Base-by-base conservation (phyloP, 257 asterid species). In the Solanum chmielewskii region DNA sequence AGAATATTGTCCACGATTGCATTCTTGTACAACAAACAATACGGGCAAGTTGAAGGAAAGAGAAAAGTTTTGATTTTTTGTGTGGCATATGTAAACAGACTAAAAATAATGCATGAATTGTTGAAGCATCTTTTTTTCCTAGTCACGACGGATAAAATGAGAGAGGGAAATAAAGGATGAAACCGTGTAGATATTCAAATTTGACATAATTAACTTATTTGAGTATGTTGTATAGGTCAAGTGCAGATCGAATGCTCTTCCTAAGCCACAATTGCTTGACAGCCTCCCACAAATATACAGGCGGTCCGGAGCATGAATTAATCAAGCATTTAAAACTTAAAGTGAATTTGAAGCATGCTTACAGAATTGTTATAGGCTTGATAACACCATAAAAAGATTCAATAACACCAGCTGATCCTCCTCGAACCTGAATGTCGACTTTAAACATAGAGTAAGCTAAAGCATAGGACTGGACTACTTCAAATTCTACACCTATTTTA, bases 401-500 rank as follows among this genome's bases (percentile, higher is more conserved):
- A n/a, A 96, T 87, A 35, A 94, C 91, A 83, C 99, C 98, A 64
- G 98, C 98, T 59, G 98, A 91, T 89, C 99, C 99, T 42, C 98
- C 98, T 42, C 98, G 98, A 88, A 96, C 98, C 98, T 95, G 91
- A 59, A 86, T 44, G 27, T 20, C 4, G 70, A 75, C 59, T 81
- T 82, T 2, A 42, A 68, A 31, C 59, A 89, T 64, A 52, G 27
- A 7, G 9, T 84, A 68, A 84, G 73, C 75, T 23, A 76, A 29
- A 81, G 29, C 20, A 49, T 49, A 5, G 42, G 4, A 81, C 69
- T 49, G 29, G 2, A 49, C 41, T 29, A 5, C 14, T 49, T 49
- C 41, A 49, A 78, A 47, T 27, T 74, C 3, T 37, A 73, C 45
- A 78, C 25, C 64, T 45, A 31, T 49, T 81, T 20, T 81, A 31